Evolutionary conservation across 2,329 filamentous ascomycete species (phyloP).

Genomic region (Talaromyces pinophilus): DNA sequence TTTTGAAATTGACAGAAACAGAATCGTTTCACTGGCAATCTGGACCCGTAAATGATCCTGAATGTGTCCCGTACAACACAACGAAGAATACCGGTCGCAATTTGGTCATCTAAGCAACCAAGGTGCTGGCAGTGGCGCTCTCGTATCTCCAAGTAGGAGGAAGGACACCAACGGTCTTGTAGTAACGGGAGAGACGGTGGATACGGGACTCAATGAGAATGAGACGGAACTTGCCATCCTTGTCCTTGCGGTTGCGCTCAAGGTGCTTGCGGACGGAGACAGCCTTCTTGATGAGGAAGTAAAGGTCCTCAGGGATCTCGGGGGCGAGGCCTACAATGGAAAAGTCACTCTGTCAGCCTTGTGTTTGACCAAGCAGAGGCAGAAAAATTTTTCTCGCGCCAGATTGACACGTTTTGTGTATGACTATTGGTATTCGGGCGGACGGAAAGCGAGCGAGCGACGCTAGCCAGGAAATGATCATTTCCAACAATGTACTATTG

Average conservation of each 20-base stretch:
- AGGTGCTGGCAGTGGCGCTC: conserved; percentile 90
- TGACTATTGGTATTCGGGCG: background rate
- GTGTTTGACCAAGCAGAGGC: conserved; percentile 80
- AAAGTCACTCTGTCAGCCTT: conserved; percentile 87
- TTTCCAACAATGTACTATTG: background rate
- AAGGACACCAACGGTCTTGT: conserved; percentile 87
- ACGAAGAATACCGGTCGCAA: background rate
- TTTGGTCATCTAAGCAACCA: conserved; percentile 72
- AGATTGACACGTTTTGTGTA: background rate
- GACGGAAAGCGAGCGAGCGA: background rate
- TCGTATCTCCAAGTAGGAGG: conserved; percentile 99
- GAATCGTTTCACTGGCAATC: conserved; percentile 1
- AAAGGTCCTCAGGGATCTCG: conserved; percentile 98
- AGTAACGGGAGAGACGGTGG: conserved; percentile 99
- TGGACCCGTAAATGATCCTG: conserved; percentile 5
- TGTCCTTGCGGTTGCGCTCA: conserved; percentile 99
- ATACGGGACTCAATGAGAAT: conserved; percentile 99
- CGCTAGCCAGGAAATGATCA: background rate
- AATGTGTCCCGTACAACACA: conserved; percentile 4
- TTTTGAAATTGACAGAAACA: background rate
- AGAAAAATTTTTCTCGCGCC: conserved; percentile 40
- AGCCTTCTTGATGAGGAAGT: conserved; percentile 99
- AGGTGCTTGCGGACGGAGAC: conserved; percentile 99
- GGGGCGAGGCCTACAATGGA: conserved; percentile 82
- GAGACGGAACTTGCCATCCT: conserved; percentile 99